phyloP scores from a whole-genome alignment of 305 asterid species.

The Fraxinus ornus region DNA sequence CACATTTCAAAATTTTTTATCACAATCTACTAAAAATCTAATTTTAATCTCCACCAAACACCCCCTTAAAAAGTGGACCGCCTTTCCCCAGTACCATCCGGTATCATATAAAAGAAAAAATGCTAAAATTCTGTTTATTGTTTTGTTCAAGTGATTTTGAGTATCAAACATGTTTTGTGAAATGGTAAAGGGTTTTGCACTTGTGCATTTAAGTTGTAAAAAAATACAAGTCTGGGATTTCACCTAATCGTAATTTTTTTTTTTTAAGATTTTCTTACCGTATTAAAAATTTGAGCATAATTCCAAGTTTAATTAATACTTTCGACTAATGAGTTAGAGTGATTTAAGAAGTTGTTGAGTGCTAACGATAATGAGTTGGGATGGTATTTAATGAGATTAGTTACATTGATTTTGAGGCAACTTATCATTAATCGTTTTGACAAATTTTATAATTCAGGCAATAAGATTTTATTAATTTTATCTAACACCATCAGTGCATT shows the following conservation, averaged over 20 bases:
- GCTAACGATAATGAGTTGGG: not conserved
- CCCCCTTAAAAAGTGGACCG: constrained; percentile 16
- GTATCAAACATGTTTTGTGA: not conserved
- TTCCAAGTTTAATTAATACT: not conserved
- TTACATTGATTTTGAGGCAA: not conserved
- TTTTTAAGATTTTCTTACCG: not conserved
- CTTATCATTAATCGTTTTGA: not conserved
- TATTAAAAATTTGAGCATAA: not conserved
- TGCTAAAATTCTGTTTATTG: not conserved
- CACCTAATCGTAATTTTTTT: not conserved
- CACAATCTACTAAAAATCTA: no score
- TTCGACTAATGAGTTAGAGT: not conserved
- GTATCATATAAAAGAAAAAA: not conserved
- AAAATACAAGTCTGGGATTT: not conserved
- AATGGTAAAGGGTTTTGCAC: not conserved
- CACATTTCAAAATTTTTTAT: no score
- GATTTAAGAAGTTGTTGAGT: not conserved
- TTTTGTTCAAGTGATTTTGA: not conserved
- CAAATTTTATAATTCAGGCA: not conserved
- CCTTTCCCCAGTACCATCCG: constrained; percentile 18
- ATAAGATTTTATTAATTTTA: no score
- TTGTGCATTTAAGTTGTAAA: not conserved
- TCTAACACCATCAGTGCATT: not conserved
- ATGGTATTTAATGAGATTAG: not conserved
- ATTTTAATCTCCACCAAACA: no score